Percentiles rank a stretch among this genome's conserved stretches.
These are phyloP conservation scores for Exophiala sideris DNA, from an alignment of 2,329 filamentous ascomycete species.

Conservation along the genomic window DNA sequence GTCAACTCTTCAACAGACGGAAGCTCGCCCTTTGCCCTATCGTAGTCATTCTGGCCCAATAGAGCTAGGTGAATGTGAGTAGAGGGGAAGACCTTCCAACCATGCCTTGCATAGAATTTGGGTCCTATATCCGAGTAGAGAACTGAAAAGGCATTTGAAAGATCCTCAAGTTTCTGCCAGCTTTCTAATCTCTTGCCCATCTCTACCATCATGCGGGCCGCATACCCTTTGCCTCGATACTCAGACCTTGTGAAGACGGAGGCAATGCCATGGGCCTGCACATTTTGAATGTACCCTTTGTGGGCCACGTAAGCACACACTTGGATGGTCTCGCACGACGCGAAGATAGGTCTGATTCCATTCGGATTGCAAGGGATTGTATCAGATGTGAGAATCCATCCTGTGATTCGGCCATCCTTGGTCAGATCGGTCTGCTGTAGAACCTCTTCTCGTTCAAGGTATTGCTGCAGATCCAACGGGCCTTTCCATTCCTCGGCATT, in stretches of 20 bases:
- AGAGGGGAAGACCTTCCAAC: slow-evolving; percentile 74
- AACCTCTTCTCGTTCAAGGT: slow-evolving; percentile 56
- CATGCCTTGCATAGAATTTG: slow-evolving; percentile 71
- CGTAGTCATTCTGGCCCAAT: slow-evolving; percentile 26
- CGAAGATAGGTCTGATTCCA: slow-evolving; percentile 47
- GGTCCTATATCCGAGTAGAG: slow-evolving; percentile 86
- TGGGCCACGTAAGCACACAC: slow-evolving; percentile 44
- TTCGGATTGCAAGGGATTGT: slow-evolving; percentile 35
- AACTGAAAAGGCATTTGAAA: slow-evolving; percentile 64
- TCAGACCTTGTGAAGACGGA: slow-evolving; percentile 72
- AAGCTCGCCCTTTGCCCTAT: slow-evolving; percentile 23
- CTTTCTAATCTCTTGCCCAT: slow-evolving; percentile 55
- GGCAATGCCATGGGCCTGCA: slow-evolving; percentile 66
- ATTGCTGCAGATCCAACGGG: slow-evolving; percentile 52
- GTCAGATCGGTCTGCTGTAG: slow-evolving; percentile 53
- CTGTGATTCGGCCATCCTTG: slow-evolving; percentile 54
- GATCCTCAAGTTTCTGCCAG: slow-evolving; percentile 46
- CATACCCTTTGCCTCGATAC: slow-evolving; percentile 71
- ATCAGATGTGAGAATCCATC: slow-evolving; percentile 58
- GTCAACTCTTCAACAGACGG: slow-evolving; percentile 34
- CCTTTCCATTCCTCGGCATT: slow-evolving; percentile 60
- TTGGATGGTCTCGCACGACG: slow-evolving; percentile 56
- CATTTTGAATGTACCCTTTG: slow-evolving; percentile 50
- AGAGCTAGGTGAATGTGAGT: slow-evolving; percentile 65
- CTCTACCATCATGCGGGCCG: slow-evolving; percentile 69